Percentiles rank a stretch among this genome's conserved stretches.
phyloP scores from a whole-genome alignment of 83 land plant species.

The Picea engelmannii region DNA sequence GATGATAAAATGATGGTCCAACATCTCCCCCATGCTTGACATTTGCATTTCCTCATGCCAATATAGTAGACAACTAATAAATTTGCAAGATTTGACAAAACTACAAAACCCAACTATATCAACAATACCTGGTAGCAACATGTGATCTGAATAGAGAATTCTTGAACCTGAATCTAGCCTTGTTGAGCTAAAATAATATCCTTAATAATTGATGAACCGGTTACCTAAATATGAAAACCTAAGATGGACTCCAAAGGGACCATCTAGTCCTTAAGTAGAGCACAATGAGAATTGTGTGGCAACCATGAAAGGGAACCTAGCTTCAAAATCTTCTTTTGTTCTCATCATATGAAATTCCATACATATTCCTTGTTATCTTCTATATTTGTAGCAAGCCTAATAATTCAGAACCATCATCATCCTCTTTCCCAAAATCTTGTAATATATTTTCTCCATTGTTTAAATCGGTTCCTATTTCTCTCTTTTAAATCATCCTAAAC shows the following conservation, averaged over 20 bases:
- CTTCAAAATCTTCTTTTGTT: conserved; percentile 26
- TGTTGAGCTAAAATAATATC: too few relatives aligned
- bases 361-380: not conserved
- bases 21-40: too few relatives aligned
- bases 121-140: too few relatives aligned
- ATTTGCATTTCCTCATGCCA: too few relatives aligned
- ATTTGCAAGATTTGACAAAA: too few relatives aligned
- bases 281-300: conserved; percentile 32
- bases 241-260: not conserved
- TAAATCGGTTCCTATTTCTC: not conserved
- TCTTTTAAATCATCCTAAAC: not conserved
- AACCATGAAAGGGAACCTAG: conserved; percentile 27
- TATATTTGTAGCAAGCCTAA: not conserved
- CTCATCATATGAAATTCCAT: conserved; percentile 36
- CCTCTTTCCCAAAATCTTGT: not conserved
- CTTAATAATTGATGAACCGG: not conserved
- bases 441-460: not conserved
- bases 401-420: not conserved
- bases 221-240: not conserved
- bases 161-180: too few relatives aligned
- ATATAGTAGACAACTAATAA: too few relatives aligned
- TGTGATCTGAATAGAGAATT: too few relatives aligned
- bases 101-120: too few relatives aligned
- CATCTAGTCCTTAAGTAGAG: conserved; percentile 27
- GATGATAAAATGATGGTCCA: too few relatives aligned